phyloP scores from a whole-genome alignment of 352 stramenopile species.

The Globisporangium okanoganense region DNA sequence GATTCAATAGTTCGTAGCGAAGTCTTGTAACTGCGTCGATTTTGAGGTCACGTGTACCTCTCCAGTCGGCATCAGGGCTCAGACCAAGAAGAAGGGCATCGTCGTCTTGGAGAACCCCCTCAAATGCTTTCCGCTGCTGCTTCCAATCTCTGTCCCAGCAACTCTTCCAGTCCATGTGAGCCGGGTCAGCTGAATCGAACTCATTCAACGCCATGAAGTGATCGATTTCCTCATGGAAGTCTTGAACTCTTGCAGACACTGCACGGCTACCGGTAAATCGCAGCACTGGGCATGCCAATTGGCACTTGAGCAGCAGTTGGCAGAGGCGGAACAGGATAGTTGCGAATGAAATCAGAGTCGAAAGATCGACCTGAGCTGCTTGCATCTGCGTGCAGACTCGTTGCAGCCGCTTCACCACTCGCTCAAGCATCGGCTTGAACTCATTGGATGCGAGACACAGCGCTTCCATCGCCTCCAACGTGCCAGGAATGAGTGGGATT shows the following conservation, averaged over 20 bases:
- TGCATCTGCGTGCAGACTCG: neutral
- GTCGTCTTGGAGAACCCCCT: neutral
- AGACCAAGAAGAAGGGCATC: neutral
- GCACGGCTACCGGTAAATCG: neutral
- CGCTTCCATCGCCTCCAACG: neutral
- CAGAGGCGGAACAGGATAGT: neutral
- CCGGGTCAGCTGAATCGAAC: neutral
- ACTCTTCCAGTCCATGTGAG: neutral
- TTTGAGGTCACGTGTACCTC: neutral
- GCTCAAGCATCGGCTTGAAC: neutral
- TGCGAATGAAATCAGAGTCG: neutral
- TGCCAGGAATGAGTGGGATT: neutral
- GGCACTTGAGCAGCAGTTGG: neutral
- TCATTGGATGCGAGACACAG: neutral
- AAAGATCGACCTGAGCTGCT: neutral
- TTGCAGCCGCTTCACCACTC: neutral
- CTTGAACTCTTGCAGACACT: neutral
- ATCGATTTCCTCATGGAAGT: slow-evolving; percentile 1
- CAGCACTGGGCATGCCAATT: neutral
- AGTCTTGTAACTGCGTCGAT: neutral
- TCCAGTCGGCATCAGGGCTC: neutral
- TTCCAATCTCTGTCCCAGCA: neutral
- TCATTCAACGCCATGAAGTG: neutral
- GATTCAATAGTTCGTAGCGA: neutral
- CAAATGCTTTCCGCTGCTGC: neutral